Base-by-base conservation (phyloP, 2,329 filamentous ascomycete species). In the Chrysoporthe deuterocubensis region DNA sequence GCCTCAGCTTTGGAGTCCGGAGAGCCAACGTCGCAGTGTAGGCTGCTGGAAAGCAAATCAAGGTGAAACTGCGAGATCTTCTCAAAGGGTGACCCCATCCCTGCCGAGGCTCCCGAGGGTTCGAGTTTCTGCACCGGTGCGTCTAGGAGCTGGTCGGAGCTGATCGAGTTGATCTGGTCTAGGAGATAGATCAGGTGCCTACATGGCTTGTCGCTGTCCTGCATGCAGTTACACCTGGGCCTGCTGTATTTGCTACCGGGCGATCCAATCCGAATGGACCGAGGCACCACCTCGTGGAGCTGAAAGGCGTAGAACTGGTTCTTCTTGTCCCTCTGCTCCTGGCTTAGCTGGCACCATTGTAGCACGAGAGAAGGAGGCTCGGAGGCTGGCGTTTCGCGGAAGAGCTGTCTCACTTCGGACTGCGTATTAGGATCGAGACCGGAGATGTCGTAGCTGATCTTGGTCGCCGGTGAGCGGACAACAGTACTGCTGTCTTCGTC, bases 161-260 rank as follows among this genome's bases (percentile, higher is more conserved):
- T 80, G 72, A 86, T 81, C 64, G 81, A 81, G 26, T 82, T 78
- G 42, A 88, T 78, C 72, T 82, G 82, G 74, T 88, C 85, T 60
- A 86, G 80, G 16, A 88, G 78, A 84, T 85, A 87, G 40, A 88
- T 74, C 42, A 85, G 75, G 69, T 88, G 86, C 13, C 81, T 78
- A 72, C 85, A 87, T 0, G 82, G 83, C 46, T 73, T 71, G 58
- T 72, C 70, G n/a, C 69, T 67, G 68, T 71, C 65, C 68, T 70
- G 67, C 74, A 71, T 73, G 69, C 85, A 87, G 40, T 81, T 83
- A 75, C 85, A 88, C 21, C 74, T 79, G 4, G 85, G 80, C 0
- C 73, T 73, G 1, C 82, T 76, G 60, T 78, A 79, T 44, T 74
- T 78, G 69, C 81, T 81, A 42, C 75, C 74, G 0, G 78, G 73